Evolutionary conservation across 2,329 filamentous ascomycete genomes (phyloP).

Genomic region (Epichloe bromicola): DNA sequence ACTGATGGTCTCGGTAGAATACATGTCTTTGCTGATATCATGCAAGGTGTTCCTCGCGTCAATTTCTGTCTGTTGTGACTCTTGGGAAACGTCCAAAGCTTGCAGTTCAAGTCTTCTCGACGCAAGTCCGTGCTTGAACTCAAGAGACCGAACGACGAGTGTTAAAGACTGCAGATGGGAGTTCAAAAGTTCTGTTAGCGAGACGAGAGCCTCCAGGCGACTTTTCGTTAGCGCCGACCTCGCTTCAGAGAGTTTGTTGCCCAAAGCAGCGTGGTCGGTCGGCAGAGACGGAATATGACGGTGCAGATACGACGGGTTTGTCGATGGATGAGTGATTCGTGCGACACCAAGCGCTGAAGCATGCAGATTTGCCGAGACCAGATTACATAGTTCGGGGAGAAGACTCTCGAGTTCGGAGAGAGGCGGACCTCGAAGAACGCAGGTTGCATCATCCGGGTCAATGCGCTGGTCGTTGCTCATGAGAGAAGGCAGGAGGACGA

Average conservation of each 20-base stretch:
- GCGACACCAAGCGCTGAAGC: constrained; percentile 34
- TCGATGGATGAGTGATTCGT: constrained; percentile 34
- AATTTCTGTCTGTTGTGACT: constrained; percentile 28
- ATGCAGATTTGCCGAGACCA: constrained; percentile 38
- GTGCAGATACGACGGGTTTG: constrained; percentile 45
- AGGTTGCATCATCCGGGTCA: constrained; percentile 20
- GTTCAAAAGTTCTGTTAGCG: constrained; percentile 26
- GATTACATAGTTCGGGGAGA: constrained; percentile 32
- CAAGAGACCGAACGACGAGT: constrained; percentile 35
- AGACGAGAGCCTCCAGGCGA: constrained; percentile 26
- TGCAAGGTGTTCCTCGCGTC: constrained; percentile 24
- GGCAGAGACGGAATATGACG: constrained; percentile 39
- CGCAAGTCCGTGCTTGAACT: constrained; percentile 41
- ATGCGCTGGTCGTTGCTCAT: constrained; percentile 25
- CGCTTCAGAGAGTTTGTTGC: constrained; percentile 16
- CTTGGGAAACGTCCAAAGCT: constrained; percentile 30
- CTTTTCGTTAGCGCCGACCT: constrained; percentile 22
- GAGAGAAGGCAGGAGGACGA: constrained; percentile 40
- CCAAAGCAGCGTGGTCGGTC: constrained; percentile 24
- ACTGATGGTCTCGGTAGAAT: constrained; percentile 28
- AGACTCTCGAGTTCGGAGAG: constrained; percentile 33
- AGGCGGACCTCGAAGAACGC: constrained; percentile 37
- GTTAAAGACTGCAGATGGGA: constrained; percentile 26
- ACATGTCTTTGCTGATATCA: constrained; percentile 26
- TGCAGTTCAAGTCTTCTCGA: constrained; percentile 39